Evolutionary conservation across 331 rosid genomes (phyloP).

Genomic region (Malus hybrid): DNA sequence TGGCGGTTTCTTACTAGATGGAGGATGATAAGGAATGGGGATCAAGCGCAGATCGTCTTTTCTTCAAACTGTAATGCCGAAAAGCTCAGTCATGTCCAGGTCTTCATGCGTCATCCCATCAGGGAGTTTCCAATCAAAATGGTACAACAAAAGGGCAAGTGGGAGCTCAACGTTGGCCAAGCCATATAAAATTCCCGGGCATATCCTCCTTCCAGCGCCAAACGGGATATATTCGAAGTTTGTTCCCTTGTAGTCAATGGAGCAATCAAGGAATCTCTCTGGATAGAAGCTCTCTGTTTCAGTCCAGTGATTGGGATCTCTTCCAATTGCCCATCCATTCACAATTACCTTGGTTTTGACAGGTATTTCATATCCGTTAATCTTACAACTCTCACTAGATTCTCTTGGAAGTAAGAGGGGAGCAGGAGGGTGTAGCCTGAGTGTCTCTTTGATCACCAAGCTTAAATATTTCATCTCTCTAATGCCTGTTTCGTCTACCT

Average conservation of each 20-base stretch:
- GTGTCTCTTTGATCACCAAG: conserved; percentile 18
- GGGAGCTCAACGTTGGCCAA: conserved; percentile 21
- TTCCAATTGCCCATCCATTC: conserved; percentile 27
- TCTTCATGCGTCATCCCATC: conserved; percentile 13
- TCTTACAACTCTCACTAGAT: conserved; percentile 3
- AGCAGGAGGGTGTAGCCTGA: conserved; percentile 17
- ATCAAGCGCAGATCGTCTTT: conserved; percentile 26
- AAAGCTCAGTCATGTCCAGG: conserved; percentile 18
- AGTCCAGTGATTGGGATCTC: conserved; percentile 25
- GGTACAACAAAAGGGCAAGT: conserved; percentile 22
- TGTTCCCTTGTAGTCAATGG: conserved; percentile 23
- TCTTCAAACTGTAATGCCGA: conserved; percentile 11
- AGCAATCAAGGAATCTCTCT: conserved; percentile 19
- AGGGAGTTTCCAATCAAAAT: conserved; percentile 32
- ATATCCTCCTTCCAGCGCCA: conserved; percentile 32
- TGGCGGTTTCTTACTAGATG: not conserved
- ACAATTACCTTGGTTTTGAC: conserved; percentile 8
- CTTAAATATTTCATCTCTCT: conserved; percentile 16
- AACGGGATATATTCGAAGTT: conserved; percentile 28
- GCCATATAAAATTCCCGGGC: conserved; percentile 21
- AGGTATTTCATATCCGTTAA: conserved; percentile 17
- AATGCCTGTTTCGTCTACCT: conserved; percentile 11
- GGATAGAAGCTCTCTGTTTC: conserved; percentile 29
- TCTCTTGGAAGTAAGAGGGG: conserved; percentile 27
- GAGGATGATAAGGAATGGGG: conserved; percentile 13